Evolutionary conservation across 2,329 filamentous ascomycete genomes (phyloP).

Genomic region (Coniella vitis): DNA sequence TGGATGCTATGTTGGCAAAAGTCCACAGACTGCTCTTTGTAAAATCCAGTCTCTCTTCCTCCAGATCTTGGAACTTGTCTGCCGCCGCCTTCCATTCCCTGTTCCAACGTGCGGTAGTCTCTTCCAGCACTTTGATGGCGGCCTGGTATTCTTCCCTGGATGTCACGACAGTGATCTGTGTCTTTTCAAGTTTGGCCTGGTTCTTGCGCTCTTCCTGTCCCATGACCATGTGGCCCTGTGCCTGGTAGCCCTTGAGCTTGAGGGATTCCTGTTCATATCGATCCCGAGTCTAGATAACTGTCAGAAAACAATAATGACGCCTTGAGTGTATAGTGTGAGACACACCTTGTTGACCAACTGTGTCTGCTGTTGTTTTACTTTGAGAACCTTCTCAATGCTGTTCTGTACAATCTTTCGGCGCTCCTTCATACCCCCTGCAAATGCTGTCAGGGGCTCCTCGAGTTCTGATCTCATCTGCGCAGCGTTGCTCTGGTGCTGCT

Average conservation of each 20-base stretch:
- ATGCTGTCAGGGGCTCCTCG: slow-evolving; percentile 87
- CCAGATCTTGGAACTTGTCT: slow-evolving; percentile 97
- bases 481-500: slow-evolving; percentile 85
- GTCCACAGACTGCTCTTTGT: slow-evolving; percentile 97
- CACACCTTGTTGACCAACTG: slow-evolving; percentile 81
- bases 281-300: slow-evolving; percentile 64
- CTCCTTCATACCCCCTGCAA: slow-evolving; percentile 93
- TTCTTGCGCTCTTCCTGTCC: slow-evolving; percentile 98
- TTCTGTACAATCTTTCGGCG: slow-evolving; percentile 91
- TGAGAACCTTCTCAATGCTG: slow-evolving; percentile 89
- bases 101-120: slow-evolving; percentile 94
- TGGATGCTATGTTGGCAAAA: slow-evolving; percentile 95
- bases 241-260: slow-evolving; percentile 96
- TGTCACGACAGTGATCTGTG: slow-evolving; percentile 85
- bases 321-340: too few relatives aligned
- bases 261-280: slow-evolving; percentile 96
- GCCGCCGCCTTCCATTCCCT: slow-evolving; percentile 96
- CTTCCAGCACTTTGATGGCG: slow-evolving; percentile 87
- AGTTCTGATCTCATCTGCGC: slow-evolving; percentile 93
- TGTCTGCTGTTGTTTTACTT: slow-evolving; percentile 89
- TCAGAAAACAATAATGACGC: slow-evolving; percentile 5
- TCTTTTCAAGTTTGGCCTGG: slow-evolving; percentile 98
- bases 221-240: slow-evolving; percentile 99
- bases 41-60: slow-evolving; percentile 94
- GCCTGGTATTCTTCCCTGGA: slow-evolving; percentile 92